These are phyloP conservation scores for Cicer yamashitae DNA, from an alignment of 306 rosid genomes.

Conservation along the genomic window DNA sequence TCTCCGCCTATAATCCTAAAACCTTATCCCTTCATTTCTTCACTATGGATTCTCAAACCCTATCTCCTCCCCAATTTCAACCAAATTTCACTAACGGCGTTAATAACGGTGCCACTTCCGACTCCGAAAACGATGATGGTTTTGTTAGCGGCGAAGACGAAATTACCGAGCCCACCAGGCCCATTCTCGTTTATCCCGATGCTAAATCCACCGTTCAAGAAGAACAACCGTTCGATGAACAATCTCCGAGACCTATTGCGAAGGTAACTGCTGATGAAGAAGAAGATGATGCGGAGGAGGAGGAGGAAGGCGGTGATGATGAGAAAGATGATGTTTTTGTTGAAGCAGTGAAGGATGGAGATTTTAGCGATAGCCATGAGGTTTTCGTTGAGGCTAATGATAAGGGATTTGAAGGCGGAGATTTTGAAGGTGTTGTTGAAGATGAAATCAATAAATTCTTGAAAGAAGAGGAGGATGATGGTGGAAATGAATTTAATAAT, in stretches of 20 bases:
- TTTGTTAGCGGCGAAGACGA: conserved; percentile 69
- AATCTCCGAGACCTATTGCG: conserved; percentile 36
- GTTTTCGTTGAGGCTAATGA: conserved; percentile 47
- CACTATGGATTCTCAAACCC: conserved; percentile 18
- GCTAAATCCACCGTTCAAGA: conserved; percentile 32
- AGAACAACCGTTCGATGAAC: conserved; percentile 13
- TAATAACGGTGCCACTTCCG: conserved; percentile 43
- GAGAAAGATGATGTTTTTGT: not conserved
- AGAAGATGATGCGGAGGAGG: conserved; percentile 45
- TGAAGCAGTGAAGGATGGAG: conserved; percentile 48
- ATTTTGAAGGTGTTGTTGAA: conserved; percentile 40
- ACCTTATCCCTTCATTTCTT: conserved; percentile 15
- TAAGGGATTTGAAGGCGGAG: conserved; percentile 29
- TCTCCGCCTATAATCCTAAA: conserved; percentile 22
- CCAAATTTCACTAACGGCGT: conserved; percentile 7
- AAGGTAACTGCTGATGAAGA: conserved; percentile 57
- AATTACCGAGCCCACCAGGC: conserved; percentile 41
- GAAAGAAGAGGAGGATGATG: not conserved
- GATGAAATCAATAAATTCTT: conserved; percentile 29
- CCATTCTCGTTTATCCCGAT: conserved; percentile 47
- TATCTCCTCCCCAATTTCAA: conserved; percentile 40
- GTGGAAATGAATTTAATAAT: conserved; percentile 27
- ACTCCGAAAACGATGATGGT: conserved; percentile 69
- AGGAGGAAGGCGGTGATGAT: conserved; percentile 9
- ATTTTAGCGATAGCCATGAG: conserved; percentile 45